These are phyloP conservation scores for Platismatia glauca DNA, from an alignment of 495 filamentous ascomycete species.

Conservation along the genomic window DNA sequence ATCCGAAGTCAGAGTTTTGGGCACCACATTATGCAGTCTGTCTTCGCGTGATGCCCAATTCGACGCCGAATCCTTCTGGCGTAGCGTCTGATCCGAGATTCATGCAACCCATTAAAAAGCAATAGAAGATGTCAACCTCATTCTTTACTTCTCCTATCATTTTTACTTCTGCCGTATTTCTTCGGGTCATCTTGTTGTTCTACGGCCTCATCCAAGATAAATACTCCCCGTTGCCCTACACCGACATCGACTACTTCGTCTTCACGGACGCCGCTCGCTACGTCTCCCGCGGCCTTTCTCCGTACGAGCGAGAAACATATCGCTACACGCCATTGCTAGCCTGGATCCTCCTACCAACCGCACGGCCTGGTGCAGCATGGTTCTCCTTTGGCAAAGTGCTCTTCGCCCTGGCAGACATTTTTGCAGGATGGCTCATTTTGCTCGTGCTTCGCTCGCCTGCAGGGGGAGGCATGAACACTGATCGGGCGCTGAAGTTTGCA, in stretches of 20 bases:
- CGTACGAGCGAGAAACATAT: conserved; percentile 87
- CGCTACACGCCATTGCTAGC: conserved; percentile 91
- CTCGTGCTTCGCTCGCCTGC: conserved; percentile 40
- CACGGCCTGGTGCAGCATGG: conserved; percentile 46
- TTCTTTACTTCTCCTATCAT: conserved; percentile 45
- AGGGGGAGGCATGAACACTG: conserved; percentile 37
- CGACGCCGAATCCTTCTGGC: background rate
- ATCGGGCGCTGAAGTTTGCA: conserved; percentile 60
- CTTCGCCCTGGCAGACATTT: conserved; percentile 72
- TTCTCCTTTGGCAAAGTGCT: conserved; percentile 85
- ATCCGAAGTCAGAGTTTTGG: background rate
- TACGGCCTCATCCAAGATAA: conserved; percentile 91
- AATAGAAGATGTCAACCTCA: conserved; percentile 7
- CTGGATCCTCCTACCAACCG: conserved; percentile 79
- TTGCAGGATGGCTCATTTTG: conserved; percentile 83
- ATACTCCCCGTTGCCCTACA: conserved; percentile 86
- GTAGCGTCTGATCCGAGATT: background rate
- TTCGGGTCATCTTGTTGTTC: conserved; percentile 63
- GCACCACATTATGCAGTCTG: no score
- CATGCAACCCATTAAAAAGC: background rate
- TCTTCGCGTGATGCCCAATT: background rate
- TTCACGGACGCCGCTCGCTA: conserved; percentile 95
- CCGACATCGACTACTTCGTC: conserved; percentile 97
- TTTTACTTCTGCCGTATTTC: conserved; percentile 56
- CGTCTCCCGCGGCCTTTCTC: conserved; percentile 53